These are phyloP conservation scores for Thalassia testudinum DNA, from an alignment of 116 monocot species.

Conservation along the genomic window DNA sequence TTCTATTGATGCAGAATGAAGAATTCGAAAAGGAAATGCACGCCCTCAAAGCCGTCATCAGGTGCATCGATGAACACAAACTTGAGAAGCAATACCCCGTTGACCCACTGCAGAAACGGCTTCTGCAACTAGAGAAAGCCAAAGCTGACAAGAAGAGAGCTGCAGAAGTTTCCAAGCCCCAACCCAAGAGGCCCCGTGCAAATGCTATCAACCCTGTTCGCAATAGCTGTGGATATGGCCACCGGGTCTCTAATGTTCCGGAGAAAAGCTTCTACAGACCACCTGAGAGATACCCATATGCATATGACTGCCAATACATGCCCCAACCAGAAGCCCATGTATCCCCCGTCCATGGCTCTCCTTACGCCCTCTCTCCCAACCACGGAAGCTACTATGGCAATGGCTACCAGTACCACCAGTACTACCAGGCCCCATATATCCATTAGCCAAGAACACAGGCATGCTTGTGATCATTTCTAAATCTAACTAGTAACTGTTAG, in stretches of 20 bases:
- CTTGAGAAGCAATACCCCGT: conserved; percentile 49
- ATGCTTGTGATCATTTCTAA: too few species aligned
- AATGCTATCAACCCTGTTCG: conserved; percentile 19
- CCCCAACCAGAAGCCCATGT: conserved; percentile 8
- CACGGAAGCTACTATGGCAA: conserved; percentile 8
- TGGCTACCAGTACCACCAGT: conserved; percentile 12
- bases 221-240: conserved; percentile 10
- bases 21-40: conserved; percentile 46
- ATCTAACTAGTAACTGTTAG: too few species aligned
- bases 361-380: conserved; percentile 5
- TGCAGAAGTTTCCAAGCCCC: conserved; percentile 61
- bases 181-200: conserved; percentile 71
- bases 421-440: background rate
- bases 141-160: conserved; percentile 86
- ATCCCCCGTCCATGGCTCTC: conserved; percentile 1
- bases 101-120: conserved; percentile 58
- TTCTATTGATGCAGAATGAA: conserved; percentile 34
- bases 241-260: conserved; percentile 10
- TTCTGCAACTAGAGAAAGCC: conserved; percentile 64
- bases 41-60: conserved; percentile 57
- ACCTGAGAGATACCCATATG: conserved; percentile 10
- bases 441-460: too few species aligned
- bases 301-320: conserved; percentile 13
- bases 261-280: conserved; percentile 45
- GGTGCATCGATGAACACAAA: conserved; percentile 78